These are phyloP conservation scores for Trifolium pratense DNA, from an alignment of 306 rosid genomes.

Conservation along the genomic window DNA sequence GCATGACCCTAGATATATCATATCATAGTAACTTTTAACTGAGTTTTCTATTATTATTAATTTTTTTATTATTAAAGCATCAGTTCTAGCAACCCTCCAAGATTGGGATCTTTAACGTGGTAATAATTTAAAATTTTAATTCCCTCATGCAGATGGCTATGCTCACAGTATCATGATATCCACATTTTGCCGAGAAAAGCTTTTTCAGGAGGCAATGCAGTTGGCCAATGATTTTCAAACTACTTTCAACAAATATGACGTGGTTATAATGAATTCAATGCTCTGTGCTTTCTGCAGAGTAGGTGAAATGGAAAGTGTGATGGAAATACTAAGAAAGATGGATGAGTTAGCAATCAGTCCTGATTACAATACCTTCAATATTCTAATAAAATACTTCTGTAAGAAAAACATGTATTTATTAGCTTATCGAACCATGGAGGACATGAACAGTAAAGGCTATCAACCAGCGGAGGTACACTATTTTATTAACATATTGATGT, in stretches of 20 bases:
- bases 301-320: constrained; percentile 95
- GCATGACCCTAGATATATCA: neutral
- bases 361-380: constrained; percentile 80
- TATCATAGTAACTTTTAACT: neutral
- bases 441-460: constrained; percentile 85
- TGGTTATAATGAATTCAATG: constrained; percentile 87
- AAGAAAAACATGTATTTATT: constrained; percentile 82
- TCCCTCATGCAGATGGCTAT: constrained; percentile 80
- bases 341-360: constrained; percentile 86
- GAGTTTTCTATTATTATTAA: too few relatives aligned
- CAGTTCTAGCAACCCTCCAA: constrained; percentile 25
- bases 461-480: constrained; percentile 79
- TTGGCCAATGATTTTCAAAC: constrained; percentile 82
- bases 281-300: constrained; percentile 94
- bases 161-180: constrained; percentile 96
- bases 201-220: constrained; percentile 79
- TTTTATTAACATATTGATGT: constrained; percentile 13
- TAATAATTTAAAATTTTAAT: constrained; percentile 34
- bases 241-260: constrained; percentile 72
- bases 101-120: constrained; percentile 28
- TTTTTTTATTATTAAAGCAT: constrained; percentile 6
- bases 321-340: constrained; percentile 91
- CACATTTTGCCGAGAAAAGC: constrained; percentile 83
- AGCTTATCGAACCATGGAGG: constrained; percentile 79
- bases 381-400: constrained; percentile 81